These are phyloP conservation scores for Allium sativum DNA, from an alignment of 106 monocot genomes.

Conservation along the genomic window DNA sequence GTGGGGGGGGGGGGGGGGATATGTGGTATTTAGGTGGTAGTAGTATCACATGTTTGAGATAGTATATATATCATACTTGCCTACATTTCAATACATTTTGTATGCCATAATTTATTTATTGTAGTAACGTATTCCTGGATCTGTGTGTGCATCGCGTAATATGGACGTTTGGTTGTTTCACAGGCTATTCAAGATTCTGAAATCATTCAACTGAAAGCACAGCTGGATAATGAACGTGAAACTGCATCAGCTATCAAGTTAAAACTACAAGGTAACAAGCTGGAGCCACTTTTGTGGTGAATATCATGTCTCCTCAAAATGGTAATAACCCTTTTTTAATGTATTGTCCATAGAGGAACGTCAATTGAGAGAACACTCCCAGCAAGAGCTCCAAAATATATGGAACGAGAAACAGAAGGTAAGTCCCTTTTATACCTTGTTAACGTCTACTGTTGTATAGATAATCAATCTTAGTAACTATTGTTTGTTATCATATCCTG, in stretches of 20 bases:
- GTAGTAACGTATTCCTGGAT: too few relatives aligned
- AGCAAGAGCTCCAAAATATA: conserved; percentile 32
- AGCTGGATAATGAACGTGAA: conserved; percentile 33
- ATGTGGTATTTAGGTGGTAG: too few relatives aligned
- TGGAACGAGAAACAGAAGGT: conserved; percentile 48
- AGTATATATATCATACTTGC: too few relatives aligned
- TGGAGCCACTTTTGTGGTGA: not conserved
- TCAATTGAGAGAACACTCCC: conserved; percentile 35
- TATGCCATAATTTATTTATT: too few relatives aligned
- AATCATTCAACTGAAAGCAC: conserved; percentile 35
- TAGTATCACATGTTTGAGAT: too few relatives aligned
- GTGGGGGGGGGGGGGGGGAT: too few relatives aligned
- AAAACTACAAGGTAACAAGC: conserved; percentile 38
- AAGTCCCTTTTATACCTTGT: conserved; percentile 7
- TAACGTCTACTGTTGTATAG: too few relatives aligned
- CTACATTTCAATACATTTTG: too few relatives aligned
- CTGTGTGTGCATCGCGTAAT: too few relatives aligned
- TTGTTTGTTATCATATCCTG: too few relatives aligned
- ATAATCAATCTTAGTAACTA: too few relatives aligned
- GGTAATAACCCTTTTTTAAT: not conserved
- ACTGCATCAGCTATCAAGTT: conserved; percentile 24
- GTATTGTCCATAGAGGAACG: conserved; percentile 36
- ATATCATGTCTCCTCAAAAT: conserved; percentile 1
- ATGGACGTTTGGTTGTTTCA: conserved; percentile 14
- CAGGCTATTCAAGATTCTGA: conserved; percentile 38